phyloP scores from a whole-genome alignment of 2,329 filamentous ascomycete species.

The Monilinia fructigena region DNA sequence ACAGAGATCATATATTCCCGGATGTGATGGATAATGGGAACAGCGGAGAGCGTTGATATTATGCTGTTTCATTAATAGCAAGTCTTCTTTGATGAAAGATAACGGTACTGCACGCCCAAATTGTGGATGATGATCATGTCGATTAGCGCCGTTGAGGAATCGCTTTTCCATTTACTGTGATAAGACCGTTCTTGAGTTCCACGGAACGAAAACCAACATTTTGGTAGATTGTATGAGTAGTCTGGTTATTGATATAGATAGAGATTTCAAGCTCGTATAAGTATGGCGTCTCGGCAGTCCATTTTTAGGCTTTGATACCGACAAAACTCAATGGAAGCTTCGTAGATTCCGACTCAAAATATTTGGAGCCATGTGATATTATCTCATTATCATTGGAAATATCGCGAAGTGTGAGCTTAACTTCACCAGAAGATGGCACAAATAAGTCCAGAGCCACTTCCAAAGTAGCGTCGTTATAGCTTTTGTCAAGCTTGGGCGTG shows the following conservation, averaged over 20 bases:
- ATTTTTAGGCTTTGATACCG: constrained; percentile 55
- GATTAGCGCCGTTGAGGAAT: constrained; percentile 65
- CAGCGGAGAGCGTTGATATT: constrained; percentile 71
- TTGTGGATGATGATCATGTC: constrained; percentile 50
- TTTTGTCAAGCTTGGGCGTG: constrained; percentile 51
- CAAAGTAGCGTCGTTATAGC: constrained; percentile 49
- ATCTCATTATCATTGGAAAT: constrained; percentile 8
- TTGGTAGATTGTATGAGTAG: constrained; percentile 44
- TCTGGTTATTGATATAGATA: constrained; percentile 41
- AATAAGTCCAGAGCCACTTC: constrained; percentile 19
- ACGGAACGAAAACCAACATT: constrained; percentile 63
- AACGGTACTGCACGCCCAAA: constrained; percentile 52
- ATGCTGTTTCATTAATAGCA: constrained; percentile 66
- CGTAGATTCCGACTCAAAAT: neutral
- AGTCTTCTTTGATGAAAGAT: constrained; percentile 58
- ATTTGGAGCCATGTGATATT: constrained; percentile 10
- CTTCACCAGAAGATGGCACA: constrained; percentile 13
- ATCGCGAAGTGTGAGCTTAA: constrained; percentile 25
- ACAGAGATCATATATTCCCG: constrained; percentile 56
- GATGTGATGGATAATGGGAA: constrained; percentile 67
- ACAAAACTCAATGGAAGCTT: constrained; percentile 18
- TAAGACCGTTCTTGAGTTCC: constrained; percentile 58
- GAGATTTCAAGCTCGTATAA: constrained; percentile 56
- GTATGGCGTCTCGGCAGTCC: constrained; percentile 66
- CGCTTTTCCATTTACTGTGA: constrained; percentile 61